Base-by-base conservation (phyloP, 306 rosid species). In the Chamaecrista fasciculata region DNA sequence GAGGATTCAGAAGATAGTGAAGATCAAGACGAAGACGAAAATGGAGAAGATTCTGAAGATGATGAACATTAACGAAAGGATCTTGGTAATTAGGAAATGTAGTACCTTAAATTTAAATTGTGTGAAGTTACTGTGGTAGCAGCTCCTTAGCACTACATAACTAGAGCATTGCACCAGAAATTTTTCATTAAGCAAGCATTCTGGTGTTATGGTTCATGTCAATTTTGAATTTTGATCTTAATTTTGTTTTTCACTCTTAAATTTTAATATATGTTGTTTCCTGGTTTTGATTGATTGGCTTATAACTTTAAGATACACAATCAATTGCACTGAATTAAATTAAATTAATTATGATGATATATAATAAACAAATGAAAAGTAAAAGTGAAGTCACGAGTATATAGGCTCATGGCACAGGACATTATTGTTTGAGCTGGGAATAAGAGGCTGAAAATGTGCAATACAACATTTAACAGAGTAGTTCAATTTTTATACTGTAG, bases 371-470 rank as follows among this genome's bases (percentile, higher is more conserved):
- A 28, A 28, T 2, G 33, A 28, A 28, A 28, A 28, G 33, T 28
- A 28, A 28, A 28, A 28, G 4, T 28, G 4, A 28, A 28, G 33
- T 70, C 83, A 82, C 86, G 48, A 78, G 82, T 66, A 47, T 52
- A 26, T 47, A n/a, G n/a, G n/a, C n/a, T n/a, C n/a, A n/a, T n/a
- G n/a, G n/a, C n/a, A n/a, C n/a, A n/a, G n/a, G n/a, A n/a, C n/a
- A n/a, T n/a, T n/a, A n/a, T n/a, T n/a, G n/a, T n/a, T n/a, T n/a
- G n/a, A n/a, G n/a, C n/a, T n/a, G n/a, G n/a, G n/a, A n/a, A n/a
- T n/a, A n/a, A n/a, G n/a, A n/a, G n/a, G n/a, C n/a, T n/a, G n/a
- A n/a, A n/a, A n/a, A n/a, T n/a, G n/a, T n/a, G n/a, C n/a, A n/a
- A n/a, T n/a, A n/a, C n/a, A n/a, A n/a, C n/a, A n/a, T n/a, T n/a